Base-by-base conservation (phyloP, 345 rosid species). In the Brassica juncea region DNA sequence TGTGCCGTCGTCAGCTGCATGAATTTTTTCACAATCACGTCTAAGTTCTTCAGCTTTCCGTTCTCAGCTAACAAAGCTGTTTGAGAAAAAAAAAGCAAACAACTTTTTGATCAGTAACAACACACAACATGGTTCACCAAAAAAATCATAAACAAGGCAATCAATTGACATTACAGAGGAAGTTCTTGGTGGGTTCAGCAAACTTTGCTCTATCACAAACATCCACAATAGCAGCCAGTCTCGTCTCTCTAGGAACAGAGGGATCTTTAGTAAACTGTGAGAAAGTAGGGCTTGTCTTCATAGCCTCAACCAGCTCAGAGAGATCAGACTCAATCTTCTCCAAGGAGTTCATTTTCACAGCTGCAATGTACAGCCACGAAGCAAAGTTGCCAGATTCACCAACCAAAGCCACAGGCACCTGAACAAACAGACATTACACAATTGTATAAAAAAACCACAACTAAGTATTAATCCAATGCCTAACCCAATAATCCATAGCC, bases 321-420 rank as follows among this genome's bases (percentile, higher is more conserved):
- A 95, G 81, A 62, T 95, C 98, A 2, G 91, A 15, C 82, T 91
- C 97, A 68, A 95, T 91, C 81, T 85, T 89, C 60, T 95, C 93
- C 82, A 95, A 70, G 30, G 80, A 68, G 77, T 90, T 93, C 19
- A 86, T 72, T 76, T 86, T 90, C 79, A 83, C 94, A 42, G 96
- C 89, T 54, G 91, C 89, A 19, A 89, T 11, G 85, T 84, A 95
- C 35, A 95, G 71, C 76, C 97, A 93, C 9, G 97, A 85, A 44
- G 99, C 97, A 87, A 91, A 95, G 85, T 91, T 95, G 10, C 98
- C 99, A 66, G 89, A 16, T 63, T 90, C 98, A 54, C 97, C 99
- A 70, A 72, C 91, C 73, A 92, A 81, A 62, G 84, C 86, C 6
- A 91, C 0, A 60, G 98, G 98, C 75, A 91, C 84, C 98, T 95